Percentiles rank a stretch among this genome's conserved stretches.
These are phyloP conservation scores for Nemophila menziesii DNA, from an alignment of 257 asterid species.

Conservation along the genomic window DNA sequence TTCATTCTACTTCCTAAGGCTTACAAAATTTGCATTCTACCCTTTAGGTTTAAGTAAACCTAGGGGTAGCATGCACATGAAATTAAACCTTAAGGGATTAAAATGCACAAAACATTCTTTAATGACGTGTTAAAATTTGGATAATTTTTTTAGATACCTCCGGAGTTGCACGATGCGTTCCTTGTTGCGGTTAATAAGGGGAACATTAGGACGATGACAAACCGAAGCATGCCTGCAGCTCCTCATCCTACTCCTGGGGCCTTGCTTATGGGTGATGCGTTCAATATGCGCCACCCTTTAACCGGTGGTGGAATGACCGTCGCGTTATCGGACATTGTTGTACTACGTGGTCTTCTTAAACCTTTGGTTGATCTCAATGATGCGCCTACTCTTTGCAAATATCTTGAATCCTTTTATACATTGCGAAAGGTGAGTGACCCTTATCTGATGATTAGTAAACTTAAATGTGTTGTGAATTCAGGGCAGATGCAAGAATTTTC, in stretches of 20 bases:
- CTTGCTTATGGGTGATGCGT: conserved; percentile 55
- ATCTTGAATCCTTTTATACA: conserved; percentile 53
- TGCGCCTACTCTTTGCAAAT: conserved; percentile 32
- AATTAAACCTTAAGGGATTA: no score
- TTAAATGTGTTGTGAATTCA: no score
- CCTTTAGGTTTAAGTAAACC: no score
- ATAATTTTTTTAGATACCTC: conserved; percentile 31
- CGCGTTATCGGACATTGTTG: conserved; percentile 51
- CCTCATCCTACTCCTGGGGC: conserved; percentile 62
- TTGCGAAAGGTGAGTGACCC: conserved; percentile 32
- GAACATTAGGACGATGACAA: conserved; percentile 53
- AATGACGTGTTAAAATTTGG: no score
- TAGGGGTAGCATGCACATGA: no score
- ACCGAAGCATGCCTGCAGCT: conserved; percentile 61
- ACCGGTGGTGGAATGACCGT: conserved; percentile 76
- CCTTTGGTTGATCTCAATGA: conserved; percentile 37
- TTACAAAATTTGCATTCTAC: no score
- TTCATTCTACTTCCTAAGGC: no score
- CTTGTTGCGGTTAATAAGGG: conserved; percentile 41
- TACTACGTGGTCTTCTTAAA: conserved; percentile 43
- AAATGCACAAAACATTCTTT: no score
- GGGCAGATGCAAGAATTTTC: no score
- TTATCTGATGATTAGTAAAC: neutral
- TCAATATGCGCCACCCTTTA: conserved; percentile 63
- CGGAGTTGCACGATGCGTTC: conserved; percentile 35